phyloP scores from a whole-genome alignment of 805 yeast genomes.

The Isabelozyma rhagii region DNA sequence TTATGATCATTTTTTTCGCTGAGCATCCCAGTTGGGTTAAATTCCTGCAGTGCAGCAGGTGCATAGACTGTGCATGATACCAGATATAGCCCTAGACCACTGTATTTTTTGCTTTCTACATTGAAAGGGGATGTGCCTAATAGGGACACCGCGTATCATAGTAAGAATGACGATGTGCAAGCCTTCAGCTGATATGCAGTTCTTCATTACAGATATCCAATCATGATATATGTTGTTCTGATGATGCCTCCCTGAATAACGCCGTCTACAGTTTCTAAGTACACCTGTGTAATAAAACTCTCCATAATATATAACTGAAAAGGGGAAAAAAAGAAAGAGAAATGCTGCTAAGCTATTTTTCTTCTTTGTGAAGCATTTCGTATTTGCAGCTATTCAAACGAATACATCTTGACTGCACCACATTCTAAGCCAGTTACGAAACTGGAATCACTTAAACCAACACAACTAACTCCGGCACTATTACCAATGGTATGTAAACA shows the following conservation, averaged over 20 bases:
- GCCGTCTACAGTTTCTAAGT: no score
- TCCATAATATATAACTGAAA: background rate
- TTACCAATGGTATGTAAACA: conserved; percentile 92
- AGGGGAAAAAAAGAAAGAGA: background rate
- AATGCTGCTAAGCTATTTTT: background rate
- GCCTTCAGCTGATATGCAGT: no score
- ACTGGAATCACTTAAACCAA: conserved; percentile 83
- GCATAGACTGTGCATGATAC: background rate
- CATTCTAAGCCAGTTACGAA: conserved; percentile 88
- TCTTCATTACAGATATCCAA: no score
- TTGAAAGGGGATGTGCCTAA: no score
- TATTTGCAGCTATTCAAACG: conserved; percentile 51
- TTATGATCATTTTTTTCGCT: background rate
- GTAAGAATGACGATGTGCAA: no score
- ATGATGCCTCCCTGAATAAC: no score
- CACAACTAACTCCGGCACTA: conserved; percentile 57
- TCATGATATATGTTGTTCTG: no score
- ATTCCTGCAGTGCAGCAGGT: background rate
- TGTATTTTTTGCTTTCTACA: background rate
- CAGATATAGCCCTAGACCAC: background rate
- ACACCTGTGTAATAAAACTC: background rate
- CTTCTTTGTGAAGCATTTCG: background rate
- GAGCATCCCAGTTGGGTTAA: background rate
- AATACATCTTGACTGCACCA: conserved; percentile 82
- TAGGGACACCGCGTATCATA: no score